These are phyloP conservation scores for Inga oerstediana DNA, from an alignment of 306 rosid species.

Conservation along the genomic window DNA sequence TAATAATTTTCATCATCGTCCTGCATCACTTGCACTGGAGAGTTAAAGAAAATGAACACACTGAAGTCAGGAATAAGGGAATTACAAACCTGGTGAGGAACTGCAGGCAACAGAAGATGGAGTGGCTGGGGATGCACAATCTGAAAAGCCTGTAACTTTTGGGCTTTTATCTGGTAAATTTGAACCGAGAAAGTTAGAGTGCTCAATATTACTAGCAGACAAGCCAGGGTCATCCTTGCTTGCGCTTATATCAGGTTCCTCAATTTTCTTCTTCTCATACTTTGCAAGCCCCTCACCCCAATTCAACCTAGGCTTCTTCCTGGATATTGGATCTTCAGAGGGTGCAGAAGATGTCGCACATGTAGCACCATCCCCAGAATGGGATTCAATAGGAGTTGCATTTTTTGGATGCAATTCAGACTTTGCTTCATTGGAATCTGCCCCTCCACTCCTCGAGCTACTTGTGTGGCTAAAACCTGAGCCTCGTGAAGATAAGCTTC, in stretches of 20 bases:
- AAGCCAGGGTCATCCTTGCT: conserved; percentile 58
- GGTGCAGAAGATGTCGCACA: conserved; percentile 74
- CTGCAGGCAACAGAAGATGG: conserved; percentile 98
- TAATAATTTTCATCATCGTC: neutral
- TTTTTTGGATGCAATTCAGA: conserved; percentile 56
- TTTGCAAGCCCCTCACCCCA: conserved; percentile 99
- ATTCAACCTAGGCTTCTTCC: conserved; percentile 88
- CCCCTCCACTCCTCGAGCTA: conserved; percentile 72
- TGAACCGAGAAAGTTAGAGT: conserved; percentile 49
- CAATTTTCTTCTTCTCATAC: conserved; percentile 94
- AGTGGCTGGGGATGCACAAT: conserved; percentile 92
- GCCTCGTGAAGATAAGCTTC: conserved; percentile 86
- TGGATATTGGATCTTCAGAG: conserved; percentile 67
- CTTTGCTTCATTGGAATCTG: conserved; percentile 67
- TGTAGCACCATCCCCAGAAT: conserved; percentile 74
- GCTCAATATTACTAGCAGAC: conserved; percentile 52
- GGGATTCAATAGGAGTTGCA: conserved; percentile 56
- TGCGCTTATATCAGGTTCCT: conserved; percentile 63
- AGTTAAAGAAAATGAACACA: neutral
- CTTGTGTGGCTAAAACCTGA: conserved; percentile 87
- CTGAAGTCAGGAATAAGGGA: neutral
- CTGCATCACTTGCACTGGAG: neutral
- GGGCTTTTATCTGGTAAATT: conserved; percentile 76
- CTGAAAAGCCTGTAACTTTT: conserved; percentile 54
- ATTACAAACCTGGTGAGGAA: conserved; percentile 81